Conservation (phyloP, 1,139 yeast species). For the Suhomyces maxii region DNA sequence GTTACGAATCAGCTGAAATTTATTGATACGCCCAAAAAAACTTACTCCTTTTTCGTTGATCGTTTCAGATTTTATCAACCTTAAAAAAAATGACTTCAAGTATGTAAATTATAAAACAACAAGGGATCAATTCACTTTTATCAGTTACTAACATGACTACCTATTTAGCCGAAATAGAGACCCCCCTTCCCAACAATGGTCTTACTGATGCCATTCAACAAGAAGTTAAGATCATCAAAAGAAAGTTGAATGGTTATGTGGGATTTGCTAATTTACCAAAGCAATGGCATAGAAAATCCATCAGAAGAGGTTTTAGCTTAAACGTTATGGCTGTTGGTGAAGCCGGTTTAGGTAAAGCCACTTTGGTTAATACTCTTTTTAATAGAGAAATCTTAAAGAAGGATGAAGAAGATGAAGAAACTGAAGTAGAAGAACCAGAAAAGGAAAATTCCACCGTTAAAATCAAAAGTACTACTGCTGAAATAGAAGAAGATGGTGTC, state of each 20-base stretch:
- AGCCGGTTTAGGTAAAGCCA: slow-evolving; percentile 90
- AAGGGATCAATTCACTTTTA: neutral
- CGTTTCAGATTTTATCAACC: slow-evolving; percentile 4
- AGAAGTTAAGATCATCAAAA: slow-evolving; percentile 64
- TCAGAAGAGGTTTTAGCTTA: slow-evolving; percentile 90
- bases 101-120: slow-evolving; percentile 2
- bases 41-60: slow-evolving; percentile 1
- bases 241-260: slow-evolving; percentile 87
- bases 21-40: neutral
- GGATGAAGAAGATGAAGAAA: slow-evolving; percentile 19
- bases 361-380: slow-evolving; percentile 88
- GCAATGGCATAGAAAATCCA: slow-evolving; percentile 97
- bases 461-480: slow-evolving; percentile 67
- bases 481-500: slow-evolving; percentile 92
- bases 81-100: slow-evolving; percentile 8
- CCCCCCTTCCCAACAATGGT: slow-evolving; percentile 9
- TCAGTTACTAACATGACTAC: slow-evolving; percentile 10
- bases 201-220: slow-evolving; percentile 22
- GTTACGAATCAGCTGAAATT: neutral
- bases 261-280: slow-evolving; percentile 98
- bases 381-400: slow-evolving; percentile 63
- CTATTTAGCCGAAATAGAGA: slow-evolving; percentile 12
- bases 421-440: slow-evolving; percentile 19
- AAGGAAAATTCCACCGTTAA: slow-evolving; percentile 39
- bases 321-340: slow-evolving; percentile 91